Evolutionary conservation across 176 grass and related monocot species (phyloP), one percentile per base, ranked within the genome.

Genomic region (maize (Zea mays)): DNA sequence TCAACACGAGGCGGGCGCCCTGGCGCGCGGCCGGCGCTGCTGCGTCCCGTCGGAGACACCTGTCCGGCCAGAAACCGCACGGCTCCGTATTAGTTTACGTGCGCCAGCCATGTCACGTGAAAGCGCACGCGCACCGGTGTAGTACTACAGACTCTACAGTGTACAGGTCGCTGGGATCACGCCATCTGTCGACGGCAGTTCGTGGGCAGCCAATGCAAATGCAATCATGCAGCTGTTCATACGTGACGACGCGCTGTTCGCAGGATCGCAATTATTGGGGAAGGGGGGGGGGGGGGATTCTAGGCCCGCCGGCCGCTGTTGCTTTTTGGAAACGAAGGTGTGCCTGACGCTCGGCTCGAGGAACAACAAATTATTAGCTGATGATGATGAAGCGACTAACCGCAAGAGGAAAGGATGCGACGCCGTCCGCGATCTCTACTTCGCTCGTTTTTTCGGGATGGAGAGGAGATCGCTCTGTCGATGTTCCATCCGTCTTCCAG

Each of bases 221-320:
- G 8, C 74, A 69, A 69, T 78, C 10, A 67, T 44, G 68, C 75
- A 79, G 17, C 78, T 71, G 61, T 70, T 86, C 71, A 20, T 58
- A 3, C 40, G 41, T 39, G 38, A 39, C 38, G 38, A 68, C 41
- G 65, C 65, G 27, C 44, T 47, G 62, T 75, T 83, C 0, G 27
- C 27, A 27, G 20, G 37, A 2, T 69, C 6, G 13, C 71, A 75
- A 88, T 84, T 84, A 73, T 79, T 83, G 40, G 14, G 27, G 27
- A 27, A n/a, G n/a, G 17, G 17, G 56, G 64, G 6, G 13, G 57
- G 69, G 14, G 12, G 61, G 33, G 63, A 80, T 69, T n/a, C 9
- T 47, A 58, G 46, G 47, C 62, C 10, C 5, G 14, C 27, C 5
- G 2, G 14, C 27, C 5, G 2, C 19, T 78, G 44, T 70, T 80